phyloP scores from a whole-genome alignment of 495 filamentous ascomycete species.

The Neurospora discreta region DNA sequence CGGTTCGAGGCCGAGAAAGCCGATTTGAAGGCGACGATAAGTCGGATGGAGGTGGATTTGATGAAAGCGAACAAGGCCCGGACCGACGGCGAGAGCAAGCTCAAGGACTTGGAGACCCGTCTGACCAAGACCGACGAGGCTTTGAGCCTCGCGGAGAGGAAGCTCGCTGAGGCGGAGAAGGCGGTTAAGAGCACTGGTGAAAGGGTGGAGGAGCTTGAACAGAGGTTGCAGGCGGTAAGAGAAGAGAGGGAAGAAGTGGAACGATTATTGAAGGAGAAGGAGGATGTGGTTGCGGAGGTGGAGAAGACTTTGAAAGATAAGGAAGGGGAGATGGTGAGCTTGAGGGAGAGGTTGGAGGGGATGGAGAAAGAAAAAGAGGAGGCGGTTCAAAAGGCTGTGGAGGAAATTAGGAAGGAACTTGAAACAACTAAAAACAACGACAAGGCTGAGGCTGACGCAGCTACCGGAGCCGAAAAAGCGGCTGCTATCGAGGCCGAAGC shows the following conservation, averaged over 20 bases:
- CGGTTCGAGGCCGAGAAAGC: conserved; percentile 48
- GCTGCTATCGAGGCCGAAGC: background rate
- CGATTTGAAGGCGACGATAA: conserved; percentile 49
- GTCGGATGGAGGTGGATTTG: conserved; percentile 46
- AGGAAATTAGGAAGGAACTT: conserved; percentile 3
- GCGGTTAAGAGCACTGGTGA: background rate
- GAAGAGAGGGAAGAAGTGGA: conserved; percentile 10
- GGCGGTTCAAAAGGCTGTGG: conserved; percentile 14
- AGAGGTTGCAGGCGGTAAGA: background rate
- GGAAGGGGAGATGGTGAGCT: conserved; percentile 1
- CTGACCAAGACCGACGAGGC: background rate
- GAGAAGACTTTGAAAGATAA: conserved; percentile 5
- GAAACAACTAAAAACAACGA: background rate
- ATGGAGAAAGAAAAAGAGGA: conserved; percentile 12
- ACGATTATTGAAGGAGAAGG: conserved; percentile 6
- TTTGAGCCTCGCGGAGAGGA: background rate
- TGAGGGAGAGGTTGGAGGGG: conserved; percentile 4
- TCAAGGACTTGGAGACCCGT: conserved; percentile 2
- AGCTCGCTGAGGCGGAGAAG: conserved; percentile 5
- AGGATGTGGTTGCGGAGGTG: background rate
- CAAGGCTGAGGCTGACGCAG: background rate
- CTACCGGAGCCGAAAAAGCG: background rate
- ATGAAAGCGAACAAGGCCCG: conserved; percentile 48
- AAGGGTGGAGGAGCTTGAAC: background rate
- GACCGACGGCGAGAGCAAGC: conserved; percentile 16